Evolutionary conservation across 768 basidiomycete species (phyloP), one percentile per base, ranked within the genome.

Genomic region (Boletus pseudo-olivaceus): DNA sequence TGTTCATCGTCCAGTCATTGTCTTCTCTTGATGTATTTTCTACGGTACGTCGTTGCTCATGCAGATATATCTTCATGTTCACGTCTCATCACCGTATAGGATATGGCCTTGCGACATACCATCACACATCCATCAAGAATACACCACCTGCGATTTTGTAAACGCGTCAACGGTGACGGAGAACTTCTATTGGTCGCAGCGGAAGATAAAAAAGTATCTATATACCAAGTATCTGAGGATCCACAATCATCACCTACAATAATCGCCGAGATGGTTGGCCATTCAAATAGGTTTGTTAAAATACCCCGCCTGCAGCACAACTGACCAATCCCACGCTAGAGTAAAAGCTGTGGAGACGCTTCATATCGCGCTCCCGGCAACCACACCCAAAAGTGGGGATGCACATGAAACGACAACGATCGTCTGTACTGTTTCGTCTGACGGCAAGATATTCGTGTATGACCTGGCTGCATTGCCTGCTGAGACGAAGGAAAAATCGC

Each of bases 151-250:
- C 79, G 78, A 48, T 98, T 98, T 72, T 84, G 80, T 65, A 77
- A 78, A 58, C 80, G 83, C 43, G 77, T 81, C 0, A 72, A 74
- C 26, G 80, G 78, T 2, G 69, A 73, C 0, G 82, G 80, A 39
- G 88, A 94, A 62, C 67, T 95, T 32, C 73, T 98, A 7, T 76
- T 96, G 47, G 90, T 85, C 7, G 90, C 83, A 3, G 93, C 88
- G 6, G 97, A 99, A 72, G 93, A 98, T 67, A 93, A 88, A 60
- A 90, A 90, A 63, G 75, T 92, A 2, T 82, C 93, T 2, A 73
- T 94, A 10, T 98, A 95, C 71, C 78, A 80, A 45, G 57, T 90
- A 30, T 75, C 77, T 5, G 64, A 72, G 14, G 78, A 83, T 51
- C 67, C 69, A 3, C 69, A 76, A 8, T 66, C 62, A 6, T 50